A percentile compares a stretch with the other conserved stretches of the same genome.
Evolutionary conservation across 2,329 filamentous ascomycete genomes (phyloP).

Genomic region (Monosporascus ibericus): DNA sequence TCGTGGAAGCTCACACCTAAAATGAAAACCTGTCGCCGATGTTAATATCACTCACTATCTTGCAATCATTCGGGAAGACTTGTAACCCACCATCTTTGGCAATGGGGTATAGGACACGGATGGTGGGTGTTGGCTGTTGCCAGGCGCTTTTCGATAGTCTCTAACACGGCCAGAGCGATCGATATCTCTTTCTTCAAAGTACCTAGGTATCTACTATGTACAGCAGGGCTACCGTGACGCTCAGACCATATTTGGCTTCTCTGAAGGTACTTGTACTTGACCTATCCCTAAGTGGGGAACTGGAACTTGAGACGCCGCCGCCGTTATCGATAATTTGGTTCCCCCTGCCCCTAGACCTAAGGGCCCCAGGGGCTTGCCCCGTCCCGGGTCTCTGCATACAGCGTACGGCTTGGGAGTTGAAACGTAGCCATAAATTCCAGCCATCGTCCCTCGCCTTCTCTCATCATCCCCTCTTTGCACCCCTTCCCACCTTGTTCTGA

Average conservation of each 20-base stretch:
- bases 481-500: not conserved
- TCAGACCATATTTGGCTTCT: not conserved
- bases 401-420: not conserved
- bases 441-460: not conserved
- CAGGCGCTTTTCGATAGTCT: not conserved
- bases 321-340: not conserved
- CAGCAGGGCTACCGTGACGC: not conserved
- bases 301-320: not conserved
- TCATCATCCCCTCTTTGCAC: not conserved
- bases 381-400: not conserved
- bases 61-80: not conserved
- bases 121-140: not conserved
- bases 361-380: too few relatives aligned
- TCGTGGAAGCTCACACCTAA: constrained; percentile 83
- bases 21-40: constrained; percentile 63
- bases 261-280: too few relatives aligned
- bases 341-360: too few relatives aligned
- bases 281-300: not conserved
- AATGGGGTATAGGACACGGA: not conserved
- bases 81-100: constrained; percentile 9
- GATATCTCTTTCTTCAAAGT: too few relatives aligned
- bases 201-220: too few relatives aligned
- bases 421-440: not conserved
- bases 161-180: too few relatives aligned
- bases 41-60: not conserved